phyloP scores from a whole-genome alignment of 2,329 filamentous ascomycete species.

The Exophiala sideris region DNA sequence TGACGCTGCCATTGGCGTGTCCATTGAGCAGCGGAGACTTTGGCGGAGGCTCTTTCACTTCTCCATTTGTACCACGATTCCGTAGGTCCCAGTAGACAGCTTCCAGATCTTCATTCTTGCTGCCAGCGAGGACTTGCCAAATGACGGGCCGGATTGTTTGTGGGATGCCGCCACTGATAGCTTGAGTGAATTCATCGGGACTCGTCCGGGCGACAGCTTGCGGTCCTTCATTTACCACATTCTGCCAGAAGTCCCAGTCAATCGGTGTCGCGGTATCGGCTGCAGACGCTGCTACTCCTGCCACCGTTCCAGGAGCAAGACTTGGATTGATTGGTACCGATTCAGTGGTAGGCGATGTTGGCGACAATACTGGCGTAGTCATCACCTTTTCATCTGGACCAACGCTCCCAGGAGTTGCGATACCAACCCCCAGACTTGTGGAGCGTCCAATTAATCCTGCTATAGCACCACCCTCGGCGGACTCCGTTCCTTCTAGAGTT shows the following conservation, averaged over 20 bases:
- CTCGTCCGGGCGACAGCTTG: constrained; percentile 83
- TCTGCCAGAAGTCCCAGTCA: constrained; percentile 99
- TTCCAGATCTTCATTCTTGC: constrained; percentile 89
- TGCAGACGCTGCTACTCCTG: constrained; percentile 70
- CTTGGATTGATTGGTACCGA: constrained; percentile 65
- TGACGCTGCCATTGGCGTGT: constrained; percentile 50
- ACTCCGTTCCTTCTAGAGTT: constrained; percentile 48
- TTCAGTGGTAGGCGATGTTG: constrained; percentile 42
- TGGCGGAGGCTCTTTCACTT: constrained; percentile 50
- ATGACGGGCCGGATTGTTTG: constrained; percentile 96
- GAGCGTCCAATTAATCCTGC: constrained; percentile 42
- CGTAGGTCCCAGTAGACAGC: constrained; percentile 79
- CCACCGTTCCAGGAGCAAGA: constrained; percentile 79
- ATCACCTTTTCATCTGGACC: constrained; percentile 45
- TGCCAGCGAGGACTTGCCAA: constrained; percentile 95
- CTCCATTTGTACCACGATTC: constrained; percentile 75
- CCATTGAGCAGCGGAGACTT: constrained; percentile 35
- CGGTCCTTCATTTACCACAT: constrained; percentile 90
- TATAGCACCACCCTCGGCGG: constrained; percentile 41
- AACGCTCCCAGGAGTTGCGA: constrained; percentile 48
- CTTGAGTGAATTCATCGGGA: constrained; percentile 81
- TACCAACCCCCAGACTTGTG: constrained; percentile 42
- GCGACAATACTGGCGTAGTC: constrained; percentile 31
- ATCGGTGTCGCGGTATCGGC: constrained; percentile 66
- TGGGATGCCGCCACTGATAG: constrained; percentile 90